Conservation (phyloP, 1,284 basidiomycete species). For the Ceratobasidium sp. region DNA sequence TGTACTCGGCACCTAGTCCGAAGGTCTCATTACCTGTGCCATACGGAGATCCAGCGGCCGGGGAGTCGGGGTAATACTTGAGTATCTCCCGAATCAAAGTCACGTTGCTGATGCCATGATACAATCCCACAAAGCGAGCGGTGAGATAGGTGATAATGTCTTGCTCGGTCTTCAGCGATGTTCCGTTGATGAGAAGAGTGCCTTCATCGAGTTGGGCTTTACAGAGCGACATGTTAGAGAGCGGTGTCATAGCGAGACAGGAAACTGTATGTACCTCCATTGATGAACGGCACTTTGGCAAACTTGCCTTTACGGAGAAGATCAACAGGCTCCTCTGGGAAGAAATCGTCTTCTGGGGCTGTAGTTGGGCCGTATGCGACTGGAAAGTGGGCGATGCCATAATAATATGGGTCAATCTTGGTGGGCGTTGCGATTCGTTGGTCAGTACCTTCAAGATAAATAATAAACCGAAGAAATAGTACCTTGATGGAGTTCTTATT, state of each 20-base stretch:
- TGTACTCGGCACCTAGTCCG: not conserved
- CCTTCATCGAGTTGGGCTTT: constrained; percentile 47
- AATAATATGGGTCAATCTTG: not conserved
- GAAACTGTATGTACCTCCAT: constrained; percentile 46
- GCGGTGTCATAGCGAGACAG: not conserved
- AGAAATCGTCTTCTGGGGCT: constrained; percentile 31
- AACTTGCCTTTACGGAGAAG: constrained; percentile 51
- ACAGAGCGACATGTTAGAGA: not conserved
- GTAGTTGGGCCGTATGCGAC: not conserved
- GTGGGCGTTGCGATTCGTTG: not conserved
- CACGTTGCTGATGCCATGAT: not conserved
- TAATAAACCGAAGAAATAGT: not conserved
- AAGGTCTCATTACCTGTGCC: constrained; percentile 18
- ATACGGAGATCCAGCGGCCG: constrained; percentile 12
- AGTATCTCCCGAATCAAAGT: not conserved
- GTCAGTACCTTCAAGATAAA: not conserved
- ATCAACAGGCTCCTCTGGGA: constrained; percentile 46
- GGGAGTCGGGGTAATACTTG: constrained; percentile 8
- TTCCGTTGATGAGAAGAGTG: constrained; percentile 45
- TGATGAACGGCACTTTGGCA: constrained; percentile 54
- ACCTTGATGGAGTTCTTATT: constrained; percentile 8
- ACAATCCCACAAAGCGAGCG: not conserved
- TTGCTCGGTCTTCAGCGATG: constrained; percentile 1
- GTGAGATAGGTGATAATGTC: constrained; percentile 11
- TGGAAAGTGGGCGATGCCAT: not conserved